Evolutionary conservation across 441 rosid genomes (phyloP), one percentile per base, ranked within the genome.

Genomic region (Brassica hybrid): DNA sequence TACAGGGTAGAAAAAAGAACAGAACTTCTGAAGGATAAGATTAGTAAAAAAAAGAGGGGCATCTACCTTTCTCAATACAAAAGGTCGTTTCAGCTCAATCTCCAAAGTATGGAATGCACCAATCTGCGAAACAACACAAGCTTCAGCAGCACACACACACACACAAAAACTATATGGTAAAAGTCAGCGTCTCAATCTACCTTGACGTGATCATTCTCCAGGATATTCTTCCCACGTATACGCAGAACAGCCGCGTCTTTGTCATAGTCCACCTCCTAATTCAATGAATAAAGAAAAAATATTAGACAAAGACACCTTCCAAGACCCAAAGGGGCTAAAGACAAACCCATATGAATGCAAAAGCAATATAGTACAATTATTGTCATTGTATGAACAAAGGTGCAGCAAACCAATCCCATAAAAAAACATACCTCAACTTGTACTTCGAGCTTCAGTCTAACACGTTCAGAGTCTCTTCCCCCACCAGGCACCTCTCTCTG

Each of bases 51-150:
- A n/a, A n/a, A n/a, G n/a, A n/a, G n/a, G n/a, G 21, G 7, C 7
- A 54, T 45, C 19, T 73, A 93, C 99, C 98, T 95, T 95, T 87
- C 96, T 86, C 65, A 95, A 82, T 10, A 91, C 97, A 86, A 93
- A 95, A 59, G 96, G 87, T 45, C 97, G 91, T 48, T 95, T 92
- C 82, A 83, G 86, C 78, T 91, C 99, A 48, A 95, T 79, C 76
- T 93, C 98, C 77, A 95, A 77, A 48, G 98, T 95, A 80, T 95
- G 99, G 76, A 88, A 95, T 23, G 96, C 96, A 68, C 99, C 99
- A 68, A 95, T 91, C 98, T 95, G 87, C 66, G 75, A 73, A 18
- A 69, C 64, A 78, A 69, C 75, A 11, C 76, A 11, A 50, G 60
- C 48, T 66, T 73, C 50, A 75, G 73, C n/a, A n/a, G n/a, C n/a